phyloP scores from a whole-genome alignment of 2,329 filamentous ascomycete species.

The Talaromyces sp. region DNA sequence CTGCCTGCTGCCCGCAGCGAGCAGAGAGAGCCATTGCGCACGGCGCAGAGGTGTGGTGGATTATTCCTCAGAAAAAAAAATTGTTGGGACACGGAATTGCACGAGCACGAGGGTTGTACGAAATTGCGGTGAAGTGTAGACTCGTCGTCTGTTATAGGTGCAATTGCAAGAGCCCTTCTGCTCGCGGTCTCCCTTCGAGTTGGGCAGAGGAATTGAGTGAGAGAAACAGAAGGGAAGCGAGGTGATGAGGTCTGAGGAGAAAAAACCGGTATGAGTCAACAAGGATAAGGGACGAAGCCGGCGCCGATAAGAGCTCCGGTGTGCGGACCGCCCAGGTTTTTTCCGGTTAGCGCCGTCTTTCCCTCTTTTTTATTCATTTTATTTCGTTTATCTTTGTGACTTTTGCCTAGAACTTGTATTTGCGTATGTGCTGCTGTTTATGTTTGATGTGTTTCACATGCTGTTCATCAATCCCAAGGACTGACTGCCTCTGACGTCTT shows the following conservation, averaged over 20 bases:
- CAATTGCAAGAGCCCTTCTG: background rate
- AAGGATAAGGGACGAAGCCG: slow-evolving; percentile 7
- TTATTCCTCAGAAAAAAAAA: background rate
- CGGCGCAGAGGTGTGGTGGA: slow-evolving; percentile 20
- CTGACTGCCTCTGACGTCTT: background rate
- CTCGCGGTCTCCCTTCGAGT: background rate
- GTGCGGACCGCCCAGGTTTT: slow-evolving; percentile 17
- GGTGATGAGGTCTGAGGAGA: slow-evolving; percentile 7
- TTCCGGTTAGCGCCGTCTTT: background rate
- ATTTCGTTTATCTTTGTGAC: background rate
- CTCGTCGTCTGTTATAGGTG: background rate
- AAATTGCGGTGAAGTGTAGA: background rate
- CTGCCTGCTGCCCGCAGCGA: slow-evolving; percentile 39
- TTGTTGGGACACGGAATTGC: background rate
- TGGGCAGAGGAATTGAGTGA: background rate
- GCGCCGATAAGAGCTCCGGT: slow-evolving; percentile 26
- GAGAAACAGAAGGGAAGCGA: background rate
- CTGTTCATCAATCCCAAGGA: background rate
- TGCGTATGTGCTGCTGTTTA: background rate
- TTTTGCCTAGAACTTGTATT: background rate
- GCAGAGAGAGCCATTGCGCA: slow-evolving; percentile 42
- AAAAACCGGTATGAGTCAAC: slow-evolving; percentile 1
- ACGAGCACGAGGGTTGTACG: no score
- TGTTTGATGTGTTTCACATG: background rate
- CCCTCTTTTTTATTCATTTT: background rate